Conservation (phyloP, 805 yeast genomes). For the Metschnikowia picachoensis region DNA sequence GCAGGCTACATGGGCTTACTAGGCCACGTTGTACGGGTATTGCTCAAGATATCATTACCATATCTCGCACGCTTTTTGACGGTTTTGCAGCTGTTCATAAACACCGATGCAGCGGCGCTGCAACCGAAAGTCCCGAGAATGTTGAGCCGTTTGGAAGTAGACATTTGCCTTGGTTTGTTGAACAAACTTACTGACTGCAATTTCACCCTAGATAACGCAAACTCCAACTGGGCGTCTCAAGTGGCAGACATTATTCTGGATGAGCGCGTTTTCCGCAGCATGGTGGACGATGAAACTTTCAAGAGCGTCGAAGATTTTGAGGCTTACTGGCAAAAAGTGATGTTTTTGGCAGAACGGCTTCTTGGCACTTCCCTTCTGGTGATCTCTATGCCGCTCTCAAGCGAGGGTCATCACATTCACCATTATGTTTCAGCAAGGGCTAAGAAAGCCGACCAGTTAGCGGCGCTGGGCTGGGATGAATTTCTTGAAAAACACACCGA, state of each 20-base stretch:
- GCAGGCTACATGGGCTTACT: neutral
- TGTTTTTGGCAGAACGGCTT: constrained; percentile 24
- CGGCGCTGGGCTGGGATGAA: constrained; percentile 1
- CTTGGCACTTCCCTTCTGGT: constrained; percentile 9
- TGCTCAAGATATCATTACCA: neutral
- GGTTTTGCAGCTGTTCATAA: neutral
- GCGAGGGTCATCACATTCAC: no score
- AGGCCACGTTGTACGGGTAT: neutral
- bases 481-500: constrained; percentile 8
- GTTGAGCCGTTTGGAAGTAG: no score
- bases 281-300: constrained; percentile 9
- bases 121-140: no score
- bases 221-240: neutral
- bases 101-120: no score
- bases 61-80: constrained; percentile 4
- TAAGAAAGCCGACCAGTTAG: constrained; percentile 1
- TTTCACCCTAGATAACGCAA: neutral
- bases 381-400: no score
- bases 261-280: constrained; percentile 4
- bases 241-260: constrained; percentile 2
- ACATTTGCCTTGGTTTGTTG: constrained; percentile 1
- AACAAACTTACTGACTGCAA: neutral
- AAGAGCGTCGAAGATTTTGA: constrained; percentile 17
- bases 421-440: neutral
- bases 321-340: constrained; percentile 24